Conservation (phyloP, 352 stramenopile genomes). For the Hyaloperonospora arabidopsidis region DNA sequence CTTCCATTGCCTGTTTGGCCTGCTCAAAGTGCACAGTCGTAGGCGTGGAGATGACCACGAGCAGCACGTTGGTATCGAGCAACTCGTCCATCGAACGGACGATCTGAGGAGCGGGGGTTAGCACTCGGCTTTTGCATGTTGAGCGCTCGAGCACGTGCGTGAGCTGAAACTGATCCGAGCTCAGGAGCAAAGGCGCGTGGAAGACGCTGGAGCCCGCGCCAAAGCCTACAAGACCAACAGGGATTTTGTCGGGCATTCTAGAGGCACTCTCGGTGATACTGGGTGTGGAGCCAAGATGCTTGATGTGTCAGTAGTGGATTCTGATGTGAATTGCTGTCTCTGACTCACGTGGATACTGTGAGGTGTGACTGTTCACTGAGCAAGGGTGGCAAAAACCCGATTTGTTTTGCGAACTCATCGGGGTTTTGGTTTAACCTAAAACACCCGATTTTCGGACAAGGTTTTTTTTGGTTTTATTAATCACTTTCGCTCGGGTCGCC, state of each 20-base stretch:
- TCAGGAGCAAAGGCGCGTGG: slow-evolving; percentile 61
- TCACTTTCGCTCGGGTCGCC: too few species aligned
- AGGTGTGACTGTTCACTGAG: too few species aligned
- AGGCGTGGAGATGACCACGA: slow-evolving; percentile 69
- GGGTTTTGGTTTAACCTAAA: too few species aligned
- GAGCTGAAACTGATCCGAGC: slow-evolving; percentile 50
- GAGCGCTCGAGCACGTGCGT: slow-evolving; percentile 74
- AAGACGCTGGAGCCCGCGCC: slow-evolving; percentile 65
- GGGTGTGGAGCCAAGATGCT: too few species aligned
- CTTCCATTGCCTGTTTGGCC: slow-evolving; percentile 55
- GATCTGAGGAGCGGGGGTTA: slow-evolving; percentile 19
- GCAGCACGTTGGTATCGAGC: slow-evolving; percentile 44
- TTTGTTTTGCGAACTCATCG: too few species aligned
- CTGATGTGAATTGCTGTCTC: too few species aligned
- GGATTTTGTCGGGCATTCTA: too few species aligned
- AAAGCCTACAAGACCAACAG: slow-evolving; percentile 63
- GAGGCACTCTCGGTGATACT: too few species aligned
- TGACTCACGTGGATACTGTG: too few species aligned
- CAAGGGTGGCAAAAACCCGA: neutral
- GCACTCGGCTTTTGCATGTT: slow-evolving; percentile 43
- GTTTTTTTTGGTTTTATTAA: too few species aligned
- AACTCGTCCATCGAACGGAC: slow-evolving; percentile 69
- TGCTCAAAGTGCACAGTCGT: slow-evolving; percentile 71
- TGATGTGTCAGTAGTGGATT: too few species aligned
- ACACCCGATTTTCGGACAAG: too few species aligned